Evolutionary conservation across 148 eudicot species (phyloP).

Genomic region (Drosera capensis): DNA sequence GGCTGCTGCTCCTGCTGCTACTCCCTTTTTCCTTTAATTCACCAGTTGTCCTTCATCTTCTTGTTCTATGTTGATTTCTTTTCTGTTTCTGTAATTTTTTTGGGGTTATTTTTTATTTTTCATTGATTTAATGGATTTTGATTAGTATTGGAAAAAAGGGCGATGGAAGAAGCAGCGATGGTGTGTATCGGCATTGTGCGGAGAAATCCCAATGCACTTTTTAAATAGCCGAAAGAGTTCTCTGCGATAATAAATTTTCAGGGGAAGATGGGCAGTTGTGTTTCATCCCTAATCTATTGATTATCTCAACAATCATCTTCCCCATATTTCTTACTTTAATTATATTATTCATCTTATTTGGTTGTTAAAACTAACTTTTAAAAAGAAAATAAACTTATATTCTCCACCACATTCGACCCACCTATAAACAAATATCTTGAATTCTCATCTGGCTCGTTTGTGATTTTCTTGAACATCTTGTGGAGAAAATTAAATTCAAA

Average conservation of each 20-base stretch:
- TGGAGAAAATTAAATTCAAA: no score
- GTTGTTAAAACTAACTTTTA: conserved; percentile 1
- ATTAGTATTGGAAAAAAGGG: not conserved
- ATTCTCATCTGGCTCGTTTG: no score
- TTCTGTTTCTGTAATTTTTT: no score
- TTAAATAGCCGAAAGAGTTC: conserved; percentile 27
- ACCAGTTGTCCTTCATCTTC: no score
- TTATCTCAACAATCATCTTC: conserved; percentile 32
- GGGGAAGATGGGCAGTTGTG: conserved; percentile 37
- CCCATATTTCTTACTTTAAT: conserved; percentile 5
- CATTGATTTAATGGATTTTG: conserved; percentile 4
- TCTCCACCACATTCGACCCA: no score
- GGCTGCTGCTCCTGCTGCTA: no score
- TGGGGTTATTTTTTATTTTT: conserved; percentile 13
- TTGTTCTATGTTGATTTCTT: no score
- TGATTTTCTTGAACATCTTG: no score
- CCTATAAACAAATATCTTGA: no score
- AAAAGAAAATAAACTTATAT: not conserved
- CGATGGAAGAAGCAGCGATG: conserved; percentile 12
- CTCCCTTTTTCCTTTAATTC: no score
- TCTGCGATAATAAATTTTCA: conserved; percentile 6
- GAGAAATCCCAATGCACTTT: conserved; percentile 6
- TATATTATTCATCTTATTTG: no score
- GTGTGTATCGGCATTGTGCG: conserved; percentile 40
- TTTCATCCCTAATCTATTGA: conserved; percentile 14